Percentiles rank a stretch among this genome's conserved stretches.
Conservation (phyloP, 441 rosid species). For the Cnidoscolus chayamansa region DNA sequence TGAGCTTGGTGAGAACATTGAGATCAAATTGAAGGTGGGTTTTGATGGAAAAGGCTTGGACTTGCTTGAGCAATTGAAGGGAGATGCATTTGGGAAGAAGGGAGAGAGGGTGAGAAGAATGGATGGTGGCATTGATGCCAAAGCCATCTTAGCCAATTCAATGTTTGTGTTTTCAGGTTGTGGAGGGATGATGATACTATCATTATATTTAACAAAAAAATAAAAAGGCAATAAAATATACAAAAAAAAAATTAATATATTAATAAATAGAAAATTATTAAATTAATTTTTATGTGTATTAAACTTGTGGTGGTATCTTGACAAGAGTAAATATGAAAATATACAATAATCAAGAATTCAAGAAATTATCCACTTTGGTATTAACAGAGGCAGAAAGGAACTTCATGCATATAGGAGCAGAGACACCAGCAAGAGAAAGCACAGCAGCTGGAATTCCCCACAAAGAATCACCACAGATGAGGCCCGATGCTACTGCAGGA, state of each 20-base stretch:
- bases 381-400: conserved; percentile 44
- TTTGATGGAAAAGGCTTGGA: conserved; percentile 66
- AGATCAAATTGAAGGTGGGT: conserved; percentile 47
- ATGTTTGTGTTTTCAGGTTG: conserved; percentile 19
- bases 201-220: too few relatives aligned
- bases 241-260: too few relatives aligned
- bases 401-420: conserved; percentile 62
- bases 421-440: conserved; percentile 40
- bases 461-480: conserved; percentile 62
- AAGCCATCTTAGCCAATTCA: conserved; percentile 16
- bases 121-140: conserved; percentile 35
- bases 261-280: too few relatives aligned
- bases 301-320: too few relatives aligned
- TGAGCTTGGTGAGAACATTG: conserved; percentile 44
- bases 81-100: conserved; percentile 50
- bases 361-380: conserved; percentile 36
- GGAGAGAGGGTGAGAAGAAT: conserved; percentile 34
- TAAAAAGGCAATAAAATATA: too few relatives aligned
- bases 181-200: conserved; percentile 5
- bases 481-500: conserved; percentile 57
- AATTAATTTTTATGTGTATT: too few relatives aligned
- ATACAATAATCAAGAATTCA: conserved; percentile 5
- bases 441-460: conserved; percentile 65
- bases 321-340: too few relatives aligned
- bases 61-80: conserved; percentile 56